Conservation (phyloP, 116 monocot genomes). For the Zostera marina region DNA sequence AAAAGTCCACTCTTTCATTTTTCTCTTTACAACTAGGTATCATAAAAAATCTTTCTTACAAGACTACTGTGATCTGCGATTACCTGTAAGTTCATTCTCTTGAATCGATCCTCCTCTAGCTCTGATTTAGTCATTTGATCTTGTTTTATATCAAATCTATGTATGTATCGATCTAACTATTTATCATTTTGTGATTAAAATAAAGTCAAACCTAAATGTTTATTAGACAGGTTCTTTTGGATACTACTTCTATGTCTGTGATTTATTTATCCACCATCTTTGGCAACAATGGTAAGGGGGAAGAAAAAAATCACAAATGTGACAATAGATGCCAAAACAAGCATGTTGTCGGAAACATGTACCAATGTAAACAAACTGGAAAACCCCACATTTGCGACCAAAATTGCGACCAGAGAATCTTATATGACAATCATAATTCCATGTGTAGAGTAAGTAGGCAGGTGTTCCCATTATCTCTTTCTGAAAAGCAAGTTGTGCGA, state of each 20-base stretch:
- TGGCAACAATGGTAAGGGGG: constrained; percentile 33
- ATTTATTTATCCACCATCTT: constrained; percentile 90
- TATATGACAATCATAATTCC: constrained; percentile 96
- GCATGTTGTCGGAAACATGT: constrained; percentile 86
- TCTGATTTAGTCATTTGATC: no score
- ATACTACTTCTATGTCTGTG: constrained; percentile 21
- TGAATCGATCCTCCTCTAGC: no score
- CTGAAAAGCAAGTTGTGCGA: constrained; percentile 74
- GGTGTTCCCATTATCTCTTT: constrained; percentile 71
- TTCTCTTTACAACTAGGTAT: no score
- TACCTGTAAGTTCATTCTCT: no score
- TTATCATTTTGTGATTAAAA: no score
- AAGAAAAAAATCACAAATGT: constrained; percentile 69
- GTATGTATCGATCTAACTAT: no score
- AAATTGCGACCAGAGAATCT: constrained; percentile 93
- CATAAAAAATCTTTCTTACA: no score
- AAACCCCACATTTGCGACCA: constrained; percentile 89
- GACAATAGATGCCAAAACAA: constrained; percentile 83
- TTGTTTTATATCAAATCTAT: no score
- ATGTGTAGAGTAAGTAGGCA: constrained; percentile 92
- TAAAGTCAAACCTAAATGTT: no score
- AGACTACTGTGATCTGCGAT: no score
- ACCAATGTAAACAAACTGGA: constrained; percentile 78
- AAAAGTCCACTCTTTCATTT: no score
- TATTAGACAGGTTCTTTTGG: no score